Conservation (phyloP, 257 asterid genomes). For the Coffea canephora region DNA sequence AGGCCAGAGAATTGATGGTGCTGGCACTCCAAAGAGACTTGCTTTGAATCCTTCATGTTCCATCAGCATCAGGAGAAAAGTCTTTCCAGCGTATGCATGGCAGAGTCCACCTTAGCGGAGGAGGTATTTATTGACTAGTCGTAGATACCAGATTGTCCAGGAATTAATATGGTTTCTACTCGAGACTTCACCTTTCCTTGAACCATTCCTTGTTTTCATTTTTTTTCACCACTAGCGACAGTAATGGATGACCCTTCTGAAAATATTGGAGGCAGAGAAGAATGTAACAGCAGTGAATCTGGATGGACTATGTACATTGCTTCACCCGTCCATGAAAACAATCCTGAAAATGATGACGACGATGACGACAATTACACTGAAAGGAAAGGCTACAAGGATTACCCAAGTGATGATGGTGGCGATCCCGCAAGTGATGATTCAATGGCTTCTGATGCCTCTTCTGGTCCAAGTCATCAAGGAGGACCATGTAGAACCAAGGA, state of each 20-base stretch:
- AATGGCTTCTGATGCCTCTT: slow-evolving; percentile 94
- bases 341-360: slow-evolving; percentile 21
- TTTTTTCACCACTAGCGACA: slow-evolving; percentile 11
- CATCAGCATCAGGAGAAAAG: slow-evolving; percentile 14
- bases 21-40: slow-evolving; percentile 50
- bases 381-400: slow-evolving; percentile 21
- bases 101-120: slow-evolving; percentile 34
- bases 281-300: slow-evolving; percentile 88
- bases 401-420: slow-evolving; percentile 15
- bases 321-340: slow-evolving; percentile 39
- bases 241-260: slow-evolving; percentile 59
- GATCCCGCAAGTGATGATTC: slow-evolving; percentile 72
- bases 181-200: neutral
- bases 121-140: slow-evolving; percentile 36
- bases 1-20: slow-evolving; percentile 59
- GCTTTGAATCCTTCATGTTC: slow-evolving; percentile 32
- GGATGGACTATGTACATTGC: slow-evolving; percentile 92
- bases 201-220: slow-evolving; percentile 13
- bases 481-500: slow-evolving; percentile 10
- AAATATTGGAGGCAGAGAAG: slow-evolving; percentile 47
- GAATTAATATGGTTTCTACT: slow-evolving; percentile 18
- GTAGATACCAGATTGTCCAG: slow-evolving; percentile 30
- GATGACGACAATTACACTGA: slow-evolving; percentile 19
- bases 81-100: slow-evolving; percentile 36
- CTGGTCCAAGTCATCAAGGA: slow-evolving; percentile 69